Base-by-base conservation (phyloP, 2,329 filamentous ascomycete species). In the Fonsecaea erecta region DNA sequence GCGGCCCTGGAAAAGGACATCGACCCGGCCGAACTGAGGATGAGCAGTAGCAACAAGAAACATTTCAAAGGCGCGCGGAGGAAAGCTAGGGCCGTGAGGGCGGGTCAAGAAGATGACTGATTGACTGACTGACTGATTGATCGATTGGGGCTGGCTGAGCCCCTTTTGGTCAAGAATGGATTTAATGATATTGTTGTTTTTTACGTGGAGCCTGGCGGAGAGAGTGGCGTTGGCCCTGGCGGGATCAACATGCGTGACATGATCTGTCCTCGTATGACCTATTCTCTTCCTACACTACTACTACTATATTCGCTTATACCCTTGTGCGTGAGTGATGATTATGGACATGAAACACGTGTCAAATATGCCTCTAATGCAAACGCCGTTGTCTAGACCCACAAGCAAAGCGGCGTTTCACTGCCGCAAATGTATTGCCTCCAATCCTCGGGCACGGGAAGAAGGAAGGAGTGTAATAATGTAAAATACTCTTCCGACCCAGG, bases 21-120 rank as follows among this genome's bases (percentile, higher is more conserved):
- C 37, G 93, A 97, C 73, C 89, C 91, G 0, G 89, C 88, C 65
- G 94, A 97, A 64, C 80, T 95, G 70, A 80, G 77, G 63, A 81
- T 83, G 77, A 73, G 82, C 58, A 30, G 28, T 30, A 85, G 88
- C 63, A 85, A 88, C 63, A 99, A 99, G 86, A 98, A 97, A 82
- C 95, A 99, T 79, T 95, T 92, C 78, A 96, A 96, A 81, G 89
- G 86, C n/a, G 87, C 88, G 46, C 85, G 86, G 68, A 88, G 84
- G 77, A 85, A 83, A 65, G 89, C 86, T 75, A 82, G 82, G 66
- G 85, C 84, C 75, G 82, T 80, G 72, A 75, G 76, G 52, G 77
- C 74, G 53, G 79, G 76, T 72, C 76, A 77, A 57, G 76, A 78
- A 62, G 65, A 67, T 35, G 62, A 65, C 30, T 65, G 35, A 58